Percentiles rank a stretch among this genome's conserved stretches.
These are phyloP conservation scores for Lachnellula willkommii DNA, from an alignment of 2,329 filamentous ascomycete species.

Conservation along the genomic window DNA sequence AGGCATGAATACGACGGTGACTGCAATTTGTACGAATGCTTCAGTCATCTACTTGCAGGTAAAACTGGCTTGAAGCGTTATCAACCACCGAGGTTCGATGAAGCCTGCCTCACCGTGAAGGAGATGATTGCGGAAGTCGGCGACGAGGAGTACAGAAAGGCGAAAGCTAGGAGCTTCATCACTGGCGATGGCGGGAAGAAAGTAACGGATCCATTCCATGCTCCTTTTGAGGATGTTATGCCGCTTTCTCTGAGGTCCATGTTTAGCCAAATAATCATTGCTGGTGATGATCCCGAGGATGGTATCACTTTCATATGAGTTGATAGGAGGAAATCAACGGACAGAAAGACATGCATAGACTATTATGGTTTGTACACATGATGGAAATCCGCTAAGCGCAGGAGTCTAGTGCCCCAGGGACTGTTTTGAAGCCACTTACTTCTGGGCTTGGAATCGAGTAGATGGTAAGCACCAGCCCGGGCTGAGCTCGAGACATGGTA, in stretches of 20 bases:
- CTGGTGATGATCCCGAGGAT: neutral
- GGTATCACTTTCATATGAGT: neutral
- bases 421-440: too few relatives aligned
- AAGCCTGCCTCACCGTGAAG: neutral
- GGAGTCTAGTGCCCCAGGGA: too few relatives aligned
- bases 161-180: neutral
- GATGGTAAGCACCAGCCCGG: too few relatives aligned
- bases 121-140: neutral
- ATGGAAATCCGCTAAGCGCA: too few relatives aligned
- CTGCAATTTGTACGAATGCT: neutral
- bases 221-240: neutral
- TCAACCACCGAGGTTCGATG: conserved; percentile 1
- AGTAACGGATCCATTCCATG: neutral
- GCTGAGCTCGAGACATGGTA: too few relatives aligned
- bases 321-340: neutral
- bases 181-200: neutral
- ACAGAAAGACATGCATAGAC: too few relatives aligned
- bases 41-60: conserved; percentile 3
- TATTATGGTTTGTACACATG: too few relatives aligned
- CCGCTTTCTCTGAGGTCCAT: neutral
- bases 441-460: too few relatives aligned
- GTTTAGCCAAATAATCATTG: neutral
- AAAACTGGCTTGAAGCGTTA: neutral
- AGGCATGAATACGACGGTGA: neutral
- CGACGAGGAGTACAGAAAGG: neutral